Conservation (phyloP, 1,139 yeast genomes). For the Yueomyces sp. region DNA sequence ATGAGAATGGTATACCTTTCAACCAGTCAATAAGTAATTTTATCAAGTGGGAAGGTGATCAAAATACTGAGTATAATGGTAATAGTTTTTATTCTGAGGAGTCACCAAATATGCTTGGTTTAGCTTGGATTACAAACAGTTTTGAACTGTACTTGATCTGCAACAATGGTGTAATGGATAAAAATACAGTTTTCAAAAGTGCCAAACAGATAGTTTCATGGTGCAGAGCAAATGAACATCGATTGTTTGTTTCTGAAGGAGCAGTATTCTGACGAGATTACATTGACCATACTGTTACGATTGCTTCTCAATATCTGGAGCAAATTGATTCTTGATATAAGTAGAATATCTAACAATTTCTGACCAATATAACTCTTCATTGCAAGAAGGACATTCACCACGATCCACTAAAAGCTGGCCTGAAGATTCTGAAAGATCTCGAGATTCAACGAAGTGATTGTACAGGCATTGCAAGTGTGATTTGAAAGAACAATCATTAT, state of each 20-base stretch:
- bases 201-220: slow-evolving; percentile 42
- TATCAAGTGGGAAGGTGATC: slow-evolving; percentile 24
- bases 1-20: slow-evolving; percentile 15
- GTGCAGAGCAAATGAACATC: slow-evolving; percentile 44
- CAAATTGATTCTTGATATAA: slow-evolving; percentile 5
- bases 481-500: slow-evolving; percentile 25
- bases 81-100: slow-evolving; percentile 8
- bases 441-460: slow-evolving; percentile 1
- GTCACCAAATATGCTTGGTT: slow-evolving; percentile 30
- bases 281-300: background rate
- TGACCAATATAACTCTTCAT: slow-evolving; percentile 30
- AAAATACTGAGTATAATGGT: slow-evolving; percentile 4
- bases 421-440: too few relatives aligned
- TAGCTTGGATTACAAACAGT: slow-evolving; percentile 43
- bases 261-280: slow-evolving; percentile 31
- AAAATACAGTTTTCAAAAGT: slow-evolving; percentile 37
- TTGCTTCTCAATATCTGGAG: background rate
- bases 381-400: slow-evolving; percentile 33
- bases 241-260: slow-evolving; percentile 50
- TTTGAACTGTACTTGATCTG: slow-evolving; percentile 44
- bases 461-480: slow-evolving; percentile 38
- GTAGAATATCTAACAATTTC: slow-evolving; percentile 29
- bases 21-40: slow-evolving; percentile 18
- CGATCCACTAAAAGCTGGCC: slow-evolving; percentile 13
- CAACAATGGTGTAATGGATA: slow-evolving; percentile 36